These are phyloP conservation scores for Calonectria hongkongensis DNA, from an alignment of 2,329 filamentous ascomycete genomes.

Conservation along the genomic window DNA sequence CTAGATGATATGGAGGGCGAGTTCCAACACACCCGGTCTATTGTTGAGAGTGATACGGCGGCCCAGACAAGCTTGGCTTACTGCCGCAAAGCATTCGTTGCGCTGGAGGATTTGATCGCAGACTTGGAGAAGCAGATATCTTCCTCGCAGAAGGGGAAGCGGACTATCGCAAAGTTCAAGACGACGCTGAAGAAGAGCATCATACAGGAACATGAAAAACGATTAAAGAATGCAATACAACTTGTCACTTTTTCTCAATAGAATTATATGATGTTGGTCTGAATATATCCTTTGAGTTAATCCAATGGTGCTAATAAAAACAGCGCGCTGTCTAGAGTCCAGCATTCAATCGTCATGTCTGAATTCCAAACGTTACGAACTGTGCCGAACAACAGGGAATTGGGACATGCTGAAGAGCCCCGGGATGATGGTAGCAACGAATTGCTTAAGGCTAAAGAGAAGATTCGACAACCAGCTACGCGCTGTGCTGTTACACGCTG, in stretches of 20 bases:
- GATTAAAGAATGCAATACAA: constrained; percentile 30
- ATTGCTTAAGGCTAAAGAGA: background rate
- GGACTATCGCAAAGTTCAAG: constrained; percentile 8
- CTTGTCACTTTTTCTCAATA: constrained; percentile 38
- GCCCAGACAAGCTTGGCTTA: constrained; percentile 33
- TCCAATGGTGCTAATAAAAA: background rate
- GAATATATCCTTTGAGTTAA: too few relatives aligned
- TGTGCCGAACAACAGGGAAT: background rate
- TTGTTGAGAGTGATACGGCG: background rate
- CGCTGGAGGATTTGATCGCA: constrained; percentile 21
- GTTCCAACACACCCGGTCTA: background rate
- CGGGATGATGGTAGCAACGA: background rate
- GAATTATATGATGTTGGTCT: constrained; percentile 38
- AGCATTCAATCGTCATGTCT: constrained; percentile 25
- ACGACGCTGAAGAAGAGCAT: constrained; percentile 34
- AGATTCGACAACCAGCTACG: background rate
- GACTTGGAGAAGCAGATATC: constrained; percentile 38
- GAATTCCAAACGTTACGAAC: constrained; percentile 14
- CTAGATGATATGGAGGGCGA: constrained; percentile 20
- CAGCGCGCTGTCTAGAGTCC: constrained; percentile 38
- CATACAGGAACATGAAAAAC: constrained; percentile 35
- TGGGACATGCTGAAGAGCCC: too few relatives aligned
- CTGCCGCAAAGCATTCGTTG: constrained; percentile 22
- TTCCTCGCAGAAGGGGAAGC: background rate
- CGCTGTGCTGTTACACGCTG: background rate